Conservation (phyloP, 345 rosid genomes). For the Bruguiera parviflora region DNA sequence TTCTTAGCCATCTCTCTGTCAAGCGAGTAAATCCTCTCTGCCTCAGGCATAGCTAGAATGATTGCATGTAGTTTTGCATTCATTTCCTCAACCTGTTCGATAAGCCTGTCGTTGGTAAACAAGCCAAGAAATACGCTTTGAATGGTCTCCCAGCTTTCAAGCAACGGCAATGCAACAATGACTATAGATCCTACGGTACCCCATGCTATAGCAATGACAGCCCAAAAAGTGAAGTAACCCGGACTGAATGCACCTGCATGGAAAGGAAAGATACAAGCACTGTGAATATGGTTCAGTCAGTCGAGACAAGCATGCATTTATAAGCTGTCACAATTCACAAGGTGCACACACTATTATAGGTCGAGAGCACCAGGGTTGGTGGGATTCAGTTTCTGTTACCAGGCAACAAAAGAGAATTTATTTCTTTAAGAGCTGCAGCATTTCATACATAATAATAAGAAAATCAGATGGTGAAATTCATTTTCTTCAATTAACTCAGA, state of each 20-base stretch:
- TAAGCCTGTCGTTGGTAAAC: conserved; percentile 36
- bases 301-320: too few species aligned
- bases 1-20: conserved; percentile 50
- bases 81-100: conserved; percentile 62
- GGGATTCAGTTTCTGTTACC: too few species aligned
- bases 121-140: conserved; percentile 47
- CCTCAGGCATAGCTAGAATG: conserved; percentile 63
- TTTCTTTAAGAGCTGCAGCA: too few species aligned
- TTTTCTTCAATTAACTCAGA: too few species aligned
- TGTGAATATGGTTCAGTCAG: neutral
- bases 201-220: conserved; percentile 78
- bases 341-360: too few species aligned
- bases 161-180: conserved; percentile 60
- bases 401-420: too few species aligned
- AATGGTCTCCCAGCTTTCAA: conserved; percentile 82
- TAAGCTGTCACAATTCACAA: too few species aligned
- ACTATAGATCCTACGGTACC: conserved; percentile 71
- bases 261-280: neutral
- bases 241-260: conserved; percentile 53
- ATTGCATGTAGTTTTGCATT: conserved; percentile 49
- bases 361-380: too few species aligned
- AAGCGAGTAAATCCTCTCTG: conserved; percentile 51
- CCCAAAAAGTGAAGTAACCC: conserved; percentile 92
- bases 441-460: too few species aligned
- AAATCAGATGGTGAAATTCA: too few species aligned